These are phyloP conservation scores for Setaria viridis DNA, from an alignment of 202 grass and related monocot species.

Conservation along the genomic window DNA sequence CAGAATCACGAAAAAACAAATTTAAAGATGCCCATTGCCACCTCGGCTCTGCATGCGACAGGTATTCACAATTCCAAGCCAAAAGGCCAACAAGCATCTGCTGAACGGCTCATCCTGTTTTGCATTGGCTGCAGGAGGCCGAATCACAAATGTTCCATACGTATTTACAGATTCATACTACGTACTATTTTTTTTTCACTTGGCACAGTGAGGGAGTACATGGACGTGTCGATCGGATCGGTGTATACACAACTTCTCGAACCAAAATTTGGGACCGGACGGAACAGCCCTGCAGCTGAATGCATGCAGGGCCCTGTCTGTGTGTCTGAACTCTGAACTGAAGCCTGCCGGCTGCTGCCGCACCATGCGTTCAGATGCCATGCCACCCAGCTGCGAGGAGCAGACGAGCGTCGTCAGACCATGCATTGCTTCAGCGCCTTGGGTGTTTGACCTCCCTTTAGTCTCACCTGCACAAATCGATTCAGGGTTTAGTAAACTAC, in stretches of 20 bases:
- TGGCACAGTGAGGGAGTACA: background rate
- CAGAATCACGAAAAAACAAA: background rate
- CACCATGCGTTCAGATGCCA: slow-evolving; percentile 3
- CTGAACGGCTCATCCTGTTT: slow-evolving; percentile 53
- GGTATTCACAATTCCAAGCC: slow-evolving; percentile 38
- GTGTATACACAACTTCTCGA: slow-evolving; percentile 39
- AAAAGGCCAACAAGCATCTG: slow-evolving; percentile 26
- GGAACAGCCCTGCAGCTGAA: background rate
- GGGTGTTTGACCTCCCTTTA: slow-evolving; percentile 63
- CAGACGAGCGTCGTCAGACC: slow-evolving; percentile 38
- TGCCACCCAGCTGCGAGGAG: background rate
- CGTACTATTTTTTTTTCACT: slow-evolving; percentile 23
- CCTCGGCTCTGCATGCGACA: background rate
- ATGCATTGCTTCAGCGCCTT: slow-evolving; percentile 56
- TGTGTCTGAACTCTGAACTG: slow-evolving; percentile 10
- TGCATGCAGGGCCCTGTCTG: background rate
- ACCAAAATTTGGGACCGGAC: slow-evolving; percentile 48
- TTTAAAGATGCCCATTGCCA: background rate
- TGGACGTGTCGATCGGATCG: background rate
- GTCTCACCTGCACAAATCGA: slow-evolving; percentile 54
- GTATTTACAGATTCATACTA: slow-evolving; percentile 45
- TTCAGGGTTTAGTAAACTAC: slow-evolving; percentile 3
- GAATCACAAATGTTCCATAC: slow-evolving; percentile 52
- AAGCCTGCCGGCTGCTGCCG: background rate
- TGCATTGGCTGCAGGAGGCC: slow-evolving; percentile 60